Base-by-base conservation (phyloP, 192 early-diverging fungal genomes). In the Oehlia diaphana region DNA sequence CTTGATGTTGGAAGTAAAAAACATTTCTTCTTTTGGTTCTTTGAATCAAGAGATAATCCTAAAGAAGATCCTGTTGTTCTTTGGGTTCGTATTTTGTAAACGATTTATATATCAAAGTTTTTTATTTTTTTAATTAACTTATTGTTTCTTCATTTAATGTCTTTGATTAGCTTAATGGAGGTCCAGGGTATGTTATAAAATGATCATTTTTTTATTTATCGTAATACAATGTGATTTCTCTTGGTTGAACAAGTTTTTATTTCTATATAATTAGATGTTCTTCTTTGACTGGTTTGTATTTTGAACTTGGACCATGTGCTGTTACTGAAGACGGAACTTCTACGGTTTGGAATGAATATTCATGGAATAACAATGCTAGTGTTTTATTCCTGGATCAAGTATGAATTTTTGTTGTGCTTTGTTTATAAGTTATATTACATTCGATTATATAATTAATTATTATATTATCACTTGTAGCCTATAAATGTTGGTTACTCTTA, bases 1-100 rank as follows among this genome's bases (percentile, higher is more conserved):
- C 84, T 95, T 35, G 92, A 93, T 77, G 83, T 81, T 49, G 91
- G 84, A 49, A 83, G 81, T n/a, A 89, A 92, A 74, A 89, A 93
- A 53, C 94, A 96, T 84, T 96, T 95, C 81, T 96, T 95, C 88
- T 96, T 95, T 84, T 96, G 95, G 94, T 98, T 99, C 90, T 98
- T 99, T 84, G 97, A 97, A 84, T 93, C 94, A 8, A 93, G 95
- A 79, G 88, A 88, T 77, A 85, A 89, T 66, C 92, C 92, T 21
- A 79, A 83, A 78, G 88, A 84, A 33, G 96, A 96, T 78, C 97
- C 97, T 6, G 82, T 93, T 31, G 79, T 92, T 2, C 84, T 95
- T 65, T 94, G 92, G 89, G 77, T 79, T 71, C 21, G 58, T 76
- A 28, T 33, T 23, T 31, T 74, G 12, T 53, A 26, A 74, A 53